Base-by-base conservation (phyloP, 1,139 yeast species). In the Nakaseomyces glabratus region DNA sequence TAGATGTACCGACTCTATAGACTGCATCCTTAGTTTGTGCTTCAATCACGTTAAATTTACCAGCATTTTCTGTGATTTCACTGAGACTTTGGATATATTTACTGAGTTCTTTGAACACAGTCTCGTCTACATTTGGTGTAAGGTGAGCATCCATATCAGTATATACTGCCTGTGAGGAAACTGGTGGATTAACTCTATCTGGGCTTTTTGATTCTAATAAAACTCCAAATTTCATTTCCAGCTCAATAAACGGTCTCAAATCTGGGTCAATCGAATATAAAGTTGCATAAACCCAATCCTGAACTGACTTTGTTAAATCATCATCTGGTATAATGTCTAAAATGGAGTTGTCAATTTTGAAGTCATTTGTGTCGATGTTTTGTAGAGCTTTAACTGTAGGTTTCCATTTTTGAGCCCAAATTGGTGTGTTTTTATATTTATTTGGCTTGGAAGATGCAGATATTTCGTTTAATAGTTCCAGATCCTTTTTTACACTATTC, bases 251-350 rank as follows among this genome's bases (percentile, higher is more conserved):
- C 38, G 71, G 69, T 25, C 84, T 66, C 43, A 74, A 71, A 18
- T 69, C 71, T 10, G 71, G 73, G 13, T 71, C 72, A 31, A 84
- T 66, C 24, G 79, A 77, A 29, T 69, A 67, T 37, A 85, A 67
- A 44, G 82, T 80, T 19, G 93, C 88, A 64, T 80, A 86, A 4
- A 86, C 69, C 96, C 96, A 86, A 48, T 81, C 85, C 11, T 93
- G 82, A 5, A 86, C 75, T 25, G 84, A 74, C 48, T 90, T 71
- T 3, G 90, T 81, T 35, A 84, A 65, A 47, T 85, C 90, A 46
- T 84, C 85, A 34, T 82, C 80, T 1, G 96, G 96, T 18, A 79
- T 72, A 2, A 76, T 65, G 8, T 85, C 85, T 1, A 85, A 72
- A 15, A 84, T 68, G 19, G 82, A 75, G 38, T 53, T 47, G 36